Evolutionary conservation across 371 early-diverging fungal species (phyloP).

Genomic region (Batkoa obscura): DNA sequence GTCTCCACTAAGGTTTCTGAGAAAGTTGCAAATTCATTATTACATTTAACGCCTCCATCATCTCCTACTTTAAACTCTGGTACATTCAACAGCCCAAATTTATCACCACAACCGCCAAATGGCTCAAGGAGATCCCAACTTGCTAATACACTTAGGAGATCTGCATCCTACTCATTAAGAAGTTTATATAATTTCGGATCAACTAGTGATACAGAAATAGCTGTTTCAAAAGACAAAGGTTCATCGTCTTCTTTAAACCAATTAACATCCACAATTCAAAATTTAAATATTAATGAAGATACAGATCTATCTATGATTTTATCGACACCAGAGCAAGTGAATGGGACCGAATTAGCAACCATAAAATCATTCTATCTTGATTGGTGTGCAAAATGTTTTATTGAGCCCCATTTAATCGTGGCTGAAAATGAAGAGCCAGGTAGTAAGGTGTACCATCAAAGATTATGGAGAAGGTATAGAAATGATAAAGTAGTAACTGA

Average conservation of each 20-base stretch:
- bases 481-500: constrained; percentile 47
- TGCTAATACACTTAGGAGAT: constrained; percentile 20
- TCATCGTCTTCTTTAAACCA: not conserved
- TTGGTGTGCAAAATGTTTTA: constrained; percentile 73
- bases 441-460: constrained; percentile 52
- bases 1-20: constrained; percentile 4
- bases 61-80: constrained; percentile 11
- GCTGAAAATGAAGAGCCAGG: constrained; percentile 70
- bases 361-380: constrained; percentile 45
- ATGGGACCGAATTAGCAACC: not conserved
- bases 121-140: constrained; percentile 6
- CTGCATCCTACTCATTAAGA: constrained; percentile 19
- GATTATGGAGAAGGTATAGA: constrained; percentile 53
- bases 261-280: not conserved
- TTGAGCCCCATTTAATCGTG: constrained; percentile 73
- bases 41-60: not conserved
- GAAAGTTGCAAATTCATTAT: too few species aligned
- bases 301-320: not conserved
- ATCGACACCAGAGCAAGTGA: not conserved
- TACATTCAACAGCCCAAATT: constrained; percentile 7
- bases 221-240: not conserved
- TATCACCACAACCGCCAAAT: constrained; percentile 10
- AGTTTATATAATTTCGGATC: constrained; percentile 12
- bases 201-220: too few species aligned
- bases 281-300: not conserved